phyloP scores from a whole-genome alignment of 148 eudicot genomes.

The Bassia scoparia region DNA sequence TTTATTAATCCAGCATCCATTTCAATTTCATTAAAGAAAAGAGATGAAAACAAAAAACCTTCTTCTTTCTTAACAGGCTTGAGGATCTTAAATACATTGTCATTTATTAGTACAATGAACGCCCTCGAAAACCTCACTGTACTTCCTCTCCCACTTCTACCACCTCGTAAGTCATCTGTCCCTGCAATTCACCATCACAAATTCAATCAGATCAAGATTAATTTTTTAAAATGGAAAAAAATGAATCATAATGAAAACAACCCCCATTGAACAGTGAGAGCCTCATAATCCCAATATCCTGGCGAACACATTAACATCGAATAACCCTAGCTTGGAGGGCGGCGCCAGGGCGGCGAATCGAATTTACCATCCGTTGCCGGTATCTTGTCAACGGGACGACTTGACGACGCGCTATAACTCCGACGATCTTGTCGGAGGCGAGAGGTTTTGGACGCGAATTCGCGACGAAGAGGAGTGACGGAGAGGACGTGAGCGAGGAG shows the following conservation, averaged over 20 bases:
- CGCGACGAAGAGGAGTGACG: conserved; percentile 30
- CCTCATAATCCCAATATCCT: conserved; percentile 88
- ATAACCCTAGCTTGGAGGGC: conserved; percentile 82
- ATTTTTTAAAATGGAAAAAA: neutral
- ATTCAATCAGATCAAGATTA: conserved; percentile 13
- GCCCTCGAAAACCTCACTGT: conserved; percentile 94
- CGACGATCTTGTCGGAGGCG: conserved; percentile 7
- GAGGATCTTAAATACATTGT: conserved; percentile 88
- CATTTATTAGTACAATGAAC: conserved; percentile 64
- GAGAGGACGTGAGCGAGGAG: neutral
- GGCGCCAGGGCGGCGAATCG: conserved; percentile 86
- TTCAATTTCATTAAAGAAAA: neutral
- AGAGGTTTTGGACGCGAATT: conserved; percentile 26
- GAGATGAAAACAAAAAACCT: conserved; percentile 30
- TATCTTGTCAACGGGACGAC: conserved; percentile 32
- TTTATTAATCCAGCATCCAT: too few relatives aligned
- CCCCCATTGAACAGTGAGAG: conserved; percentile 97
- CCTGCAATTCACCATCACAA: conserved; percentile 28
- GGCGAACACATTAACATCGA: conserved; percentile 79
- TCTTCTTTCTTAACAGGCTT: conserved; percentile 96
- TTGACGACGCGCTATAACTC: neutral
- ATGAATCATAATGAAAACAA: conserved; percentile 10
- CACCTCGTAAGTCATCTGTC: conserved; percentile 96
- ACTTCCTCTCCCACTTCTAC: conserved; percentile 93
- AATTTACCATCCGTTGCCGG: conserved; percentile 85